Conservation (phyloP, 1,139 yeast species). For the Cylindricascospora bacillispora region DNA sequence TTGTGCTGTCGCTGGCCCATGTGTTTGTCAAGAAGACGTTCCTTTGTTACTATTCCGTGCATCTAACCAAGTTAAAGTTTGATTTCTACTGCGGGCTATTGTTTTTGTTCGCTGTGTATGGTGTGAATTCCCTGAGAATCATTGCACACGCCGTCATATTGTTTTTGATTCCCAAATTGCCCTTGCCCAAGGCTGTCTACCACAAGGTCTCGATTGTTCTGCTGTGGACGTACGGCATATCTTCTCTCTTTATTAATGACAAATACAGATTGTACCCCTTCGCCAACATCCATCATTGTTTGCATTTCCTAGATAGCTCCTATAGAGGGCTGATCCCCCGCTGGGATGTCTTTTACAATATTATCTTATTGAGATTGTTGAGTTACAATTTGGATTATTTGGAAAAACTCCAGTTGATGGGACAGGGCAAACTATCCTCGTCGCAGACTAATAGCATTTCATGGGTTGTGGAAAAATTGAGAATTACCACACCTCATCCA, state of each 20-base stretch:
- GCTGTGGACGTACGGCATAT: conserved; percentile 72
- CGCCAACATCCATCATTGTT: conserved; percentile 28
- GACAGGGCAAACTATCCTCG: neutral
- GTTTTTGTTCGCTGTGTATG: conserved; percentile 70
- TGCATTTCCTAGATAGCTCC: conserved; percentile 41
- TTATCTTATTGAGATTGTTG: conserved; percentile 70
- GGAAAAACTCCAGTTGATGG: conserved; percentile 29
- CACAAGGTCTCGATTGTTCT: conserved; percentile 28
- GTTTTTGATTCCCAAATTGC: conserved; percentile 39
- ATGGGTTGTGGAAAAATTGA: conserved; percentile 45
- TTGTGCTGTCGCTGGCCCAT: conserved; percentile 33
- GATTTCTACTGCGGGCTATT: conserved; percentile 62
- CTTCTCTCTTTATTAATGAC: conserved; percentile 67
- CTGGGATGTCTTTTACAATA: conserved; percentile 95
- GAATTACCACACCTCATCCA: conserved; percentile 57
- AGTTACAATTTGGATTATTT: conserved; percentile 73
- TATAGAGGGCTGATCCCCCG: conserved; percentile 66
- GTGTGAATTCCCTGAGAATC: conserved; percentile 55
- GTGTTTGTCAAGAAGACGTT: conserved; percentile 9
- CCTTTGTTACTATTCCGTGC: too few relatives aligned
- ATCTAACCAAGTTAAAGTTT: conserved; percentile 37
- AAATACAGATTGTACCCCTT: conserved; percentile 42
- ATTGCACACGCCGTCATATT: conserved; percentile 42
- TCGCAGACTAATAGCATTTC: too few relatives aligned
- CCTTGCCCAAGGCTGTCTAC: neutral